These are phyloP conservation scores for Alternaria triticimaculans DNA, from an alignment of 2,329 filamentous ascomycete genomes.

Conservation along the genomic window DNA sequence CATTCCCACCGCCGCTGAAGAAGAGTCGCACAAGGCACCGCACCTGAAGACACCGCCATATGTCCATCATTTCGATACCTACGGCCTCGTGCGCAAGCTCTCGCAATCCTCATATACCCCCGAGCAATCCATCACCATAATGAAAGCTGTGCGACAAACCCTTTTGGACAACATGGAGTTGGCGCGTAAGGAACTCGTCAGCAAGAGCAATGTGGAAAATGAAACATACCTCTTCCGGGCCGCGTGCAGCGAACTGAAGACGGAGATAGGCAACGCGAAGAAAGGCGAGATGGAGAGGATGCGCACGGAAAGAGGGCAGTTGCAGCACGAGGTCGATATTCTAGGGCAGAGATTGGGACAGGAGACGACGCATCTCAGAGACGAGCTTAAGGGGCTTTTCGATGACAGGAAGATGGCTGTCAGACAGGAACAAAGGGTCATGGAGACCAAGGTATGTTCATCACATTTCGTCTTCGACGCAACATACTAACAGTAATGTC, in stretches of 20 bases:
- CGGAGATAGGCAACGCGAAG: conserved; percentile 81
- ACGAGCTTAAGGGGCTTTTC: conserved; percentile 94
- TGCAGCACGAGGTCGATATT: conserved; percentile 97
- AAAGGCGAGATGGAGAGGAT: conserved; percentile 80
- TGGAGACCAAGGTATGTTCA: conserved; percentile 73
- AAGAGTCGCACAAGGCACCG: conserved; percentile 61
- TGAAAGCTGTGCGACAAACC: conserved; percentile 87
- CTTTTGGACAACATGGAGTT: conserved; percentile 80
- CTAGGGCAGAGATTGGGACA: conserved; percentile 83
- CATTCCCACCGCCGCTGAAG: conserved; percentile 48
- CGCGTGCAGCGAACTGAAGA: conserved; percentile 88
- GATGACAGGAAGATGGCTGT: conserved; percentile 95
- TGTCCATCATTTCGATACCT: conserved; percentile 96
- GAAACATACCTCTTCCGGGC: conserved; percentile 93
- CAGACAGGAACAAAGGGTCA: conserved; percentile 81
- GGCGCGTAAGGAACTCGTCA: conserved; percentile 80
- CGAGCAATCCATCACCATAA: conserved; percentile 79
- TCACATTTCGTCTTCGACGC: background rate
- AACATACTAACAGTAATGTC: background rate
- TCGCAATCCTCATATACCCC: conserved; percentile 73
- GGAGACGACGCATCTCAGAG: conserved; percentile 80
- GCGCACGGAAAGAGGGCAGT: conserved; percentile 79
- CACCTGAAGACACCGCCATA: conserved; percentile 78
- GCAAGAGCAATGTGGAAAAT: conserved; percentile 93
- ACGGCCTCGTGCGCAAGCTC: conserved; percentile 83